A percentile compares a stretch with the other conserved stretches of the same genome.
Conservation (phyloP, 352 stramenopile species). For the Phytopythium aichiense region DNA sequence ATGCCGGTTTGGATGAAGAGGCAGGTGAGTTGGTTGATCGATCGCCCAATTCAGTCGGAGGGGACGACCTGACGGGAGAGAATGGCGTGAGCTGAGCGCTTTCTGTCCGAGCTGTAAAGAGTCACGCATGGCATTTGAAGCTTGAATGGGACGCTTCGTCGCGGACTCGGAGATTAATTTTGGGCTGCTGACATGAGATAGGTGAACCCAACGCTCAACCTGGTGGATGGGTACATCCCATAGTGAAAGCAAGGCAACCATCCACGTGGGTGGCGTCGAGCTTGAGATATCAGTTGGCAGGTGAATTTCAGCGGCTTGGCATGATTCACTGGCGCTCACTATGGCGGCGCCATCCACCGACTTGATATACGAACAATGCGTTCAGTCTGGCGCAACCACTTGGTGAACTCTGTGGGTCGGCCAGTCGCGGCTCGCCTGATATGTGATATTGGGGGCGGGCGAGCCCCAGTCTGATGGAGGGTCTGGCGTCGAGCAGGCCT, state of each 20-base stretch:
- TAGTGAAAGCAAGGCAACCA: neutral
- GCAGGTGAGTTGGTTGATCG: neutral
- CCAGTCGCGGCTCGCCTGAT: neutral
- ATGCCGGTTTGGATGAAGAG: no score
- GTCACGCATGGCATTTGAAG: neutral
- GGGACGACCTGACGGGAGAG: neutral
- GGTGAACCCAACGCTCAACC: neutral
- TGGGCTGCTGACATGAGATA: neutral
- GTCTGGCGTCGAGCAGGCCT: neutral
- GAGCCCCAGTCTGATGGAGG: neutral
- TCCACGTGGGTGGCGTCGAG: neutral
- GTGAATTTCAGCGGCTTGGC: neutral
- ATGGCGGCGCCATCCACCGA: neutral
- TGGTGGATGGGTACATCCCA: neutral
- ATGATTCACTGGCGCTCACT: neutral
- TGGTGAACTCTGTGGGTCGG: neutral
- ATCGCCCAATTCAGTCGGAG: neutral
- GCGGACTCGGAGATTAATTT: neutral
- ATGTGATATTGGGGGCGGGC: neutral
- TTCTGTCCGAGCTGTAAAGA: neutral
- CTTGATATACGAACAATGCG: neutral
- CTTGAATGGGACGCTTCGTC: neutral
- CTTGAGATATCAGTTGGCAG: slow-evolving; percentile 1
- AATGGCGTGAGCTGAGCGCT: neutral
- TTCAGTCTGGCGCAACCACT: neutral